Conservation (phyloP, 2,329 filamentous ascomycete genomes). For the Aspergillus quadrilineatus region DNA sequence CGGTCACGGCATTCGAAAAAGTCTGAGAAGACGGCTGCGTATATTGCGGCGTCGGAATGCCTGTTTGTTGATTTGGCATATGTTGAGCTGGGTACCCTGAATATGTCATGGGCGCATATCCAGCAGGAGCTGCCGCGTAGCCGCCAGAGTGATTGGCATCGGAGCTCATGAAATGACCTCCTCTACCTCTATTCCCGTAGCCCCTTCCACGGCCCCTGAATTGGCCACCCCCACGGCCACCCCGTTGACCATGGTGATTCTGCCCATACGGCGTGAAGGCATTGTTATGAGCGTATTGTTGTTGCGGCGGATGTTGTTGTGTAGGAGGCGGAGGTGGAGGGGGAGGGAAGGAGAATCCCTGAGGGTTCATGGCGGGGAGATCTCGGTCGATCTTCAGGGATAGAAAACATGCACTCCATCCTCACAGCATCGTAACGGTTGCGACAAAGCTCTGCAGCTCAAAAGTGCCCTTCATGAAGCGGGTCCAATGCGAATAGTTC, state of each 20-base stretch:
- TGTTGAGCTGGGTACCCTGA: conserved; percentile 29
- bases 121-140: conserved; percentile 27
- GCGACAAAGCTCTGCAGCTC: conserved; percentile 9
- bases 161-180: conserved; percentile 26
- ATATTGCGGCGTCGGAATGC: conserved; percentile 27
- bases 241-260: conserved; percentile 25
- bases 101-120: conserved; percentile 32
- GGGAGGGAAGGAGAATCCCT: conserved; percentile 48
- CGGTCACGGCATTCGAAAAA: conserved; percentile 24
- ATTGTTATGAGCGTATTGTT: conserved; percentile 16
- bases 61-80: conserved; percentile 25
- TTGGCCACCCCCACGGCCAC: conserved; percentile 30
- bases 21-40: conserved; percentile 23
- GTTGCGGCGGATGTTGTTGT: conserved; percentile 23
- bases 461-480: conserved; percentile 5
- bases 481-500: conserved; percentile 18
- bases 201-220: conserved; percentile 38
- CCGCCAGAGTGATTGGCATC: conserved; percentile 20
- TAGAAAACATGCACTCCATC: conserved; percentile 26
- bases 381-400: conserved; percentile 25
- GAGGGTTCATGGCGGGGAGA: conserved; percentile 37
- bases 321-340: conserved; percentile 46
- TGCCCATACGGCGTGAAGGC: conserved; percentile 28
- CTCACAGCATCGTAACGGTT: conserved; percentile 26
- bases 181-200: conserved; percentile 33